Conservation (phyloP, 139 green algal species). For the Axilococcus clingmanii region DNA sequence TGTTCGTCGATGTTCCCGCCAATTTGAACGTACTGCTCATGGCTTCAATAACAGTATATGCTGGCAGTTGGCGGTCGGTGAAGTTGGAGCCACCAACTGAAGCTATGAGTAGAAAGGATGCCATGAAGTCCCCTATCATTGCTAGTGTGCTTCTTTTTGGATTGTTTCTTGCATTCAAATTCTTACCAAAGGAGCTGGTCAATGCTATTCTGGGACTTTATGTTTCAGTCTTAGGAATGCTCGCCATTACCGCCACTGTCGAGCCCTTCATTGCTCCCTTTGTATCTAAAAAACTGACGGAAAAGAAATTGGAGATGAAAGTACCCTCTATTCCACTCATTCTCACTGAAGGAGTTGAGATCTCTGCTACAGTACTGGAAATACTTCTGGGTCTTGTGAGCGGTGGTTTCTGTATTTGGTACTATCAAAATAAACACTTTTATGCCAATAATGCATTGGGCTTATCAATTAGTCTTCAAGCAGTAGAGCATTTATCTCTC, state of each 20-base stretch:
- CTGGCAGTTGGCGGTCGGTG: conserved; percentile 73
- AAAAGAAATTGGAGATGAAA: conserved; percentile 4
- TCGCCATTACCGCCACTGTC: conserved; percentile 54
- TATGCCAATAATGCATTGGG: conserved; percentile 94
- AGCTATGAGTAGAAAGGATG: conserved; percentile 82
- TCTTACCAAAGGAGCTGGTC: conserved; percentile 79
- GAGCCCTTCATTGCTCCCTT: conserved; percentile 47
- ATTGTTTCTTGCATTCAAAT: conserved; percentile 94
- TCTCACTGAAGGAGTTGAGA: conserved; percentile 30
- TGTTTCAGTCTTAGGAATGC: conserved; percentile 80
- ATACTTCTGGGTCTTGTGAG: conserved; percentile 29
- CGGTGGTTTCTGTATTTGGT: conserved; percentile 67
- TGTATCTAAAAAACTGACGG: conserved; percentile 16
- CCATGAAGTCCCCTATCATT: conserved; percentile 90
- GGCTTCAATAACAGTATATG: conserved; percentile 70
- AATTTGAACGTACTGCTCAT: conserved; percentile 78
- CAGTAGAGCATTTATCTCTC: conserved; percentile 91
- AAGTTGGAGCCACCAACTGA: conserved; percentile 57
- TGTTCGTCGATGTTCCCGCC: conserved; percentile 22
- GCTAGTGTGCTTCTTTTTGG: conserved; percentile 86
- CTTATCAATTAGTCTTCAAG: conserved; percentile 83
- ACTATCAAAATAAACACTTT: conserved; percentile 85
- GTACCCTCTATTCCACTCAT: conserved; percentile 18
- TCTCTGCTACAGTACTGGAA: conserved; percentile 47
- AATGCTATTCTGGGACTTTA: conserved; percentile 74